phyloP scores from a whole-genome alignment of 805 yeast genomes.

The Vanderwaltozyma polyspora region DNA sequence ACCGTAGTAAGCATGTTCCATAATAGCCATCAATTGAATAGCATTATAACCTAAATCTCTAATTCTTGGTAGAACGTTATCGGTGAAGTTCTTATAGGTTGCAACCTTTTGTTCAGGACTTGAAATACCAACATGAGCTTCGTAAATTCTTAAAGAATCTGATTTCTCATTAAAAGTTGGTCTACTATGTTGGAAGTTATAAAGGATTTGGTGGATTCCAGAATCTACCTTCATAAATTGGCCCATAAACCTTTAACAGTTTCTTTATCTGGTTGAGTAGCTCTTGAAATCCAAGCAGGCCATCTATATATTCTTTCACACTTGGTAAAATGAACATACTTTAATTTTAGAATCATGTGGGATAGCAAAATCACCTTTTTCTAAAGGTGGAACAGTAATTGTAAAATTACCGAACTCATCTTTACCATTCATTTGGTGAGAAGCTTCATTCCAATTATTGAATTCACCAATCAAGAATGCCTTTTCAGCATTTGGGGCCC shows the following conservation, averaged over 20 bases:
- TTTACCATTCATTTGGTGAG: slow-evolving; percentile 40
- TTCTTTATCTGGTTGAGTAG: slow-evolving; percentile 60
- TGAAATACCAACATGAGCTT: slow-evolving; percentile 92
- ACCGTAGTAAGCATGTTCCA: slow-evolving; percentile 98
- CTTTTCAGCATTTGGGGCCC: slow-evolving; percentile 76
- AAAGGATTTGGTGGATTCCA: slow-evolving; percentile 72
- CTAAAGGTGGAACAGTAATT: slow-evolving; percentile 42
- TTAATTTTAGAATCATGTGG: slow-evolving; percentile 75
- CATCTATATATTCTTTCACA: slow-evolving; percentile 69
- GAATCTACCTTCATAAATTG: slow-evolving; percentile 72
- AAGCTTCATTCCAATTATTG: slow-evolving; percentile 62
- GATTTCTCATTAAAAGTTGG: slow-evolving; percentile 40
- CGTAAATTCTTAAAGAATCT: slow-evolving; percentile 63
- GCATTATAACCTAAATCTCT: slow-evolving; percentile 81
- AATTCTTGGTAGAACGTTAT: slow-evolving; percentile 71
- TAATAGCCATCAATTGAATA: slow-evolving; percentile 91
- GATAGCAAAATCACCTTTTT: slow-evolving; percentile 41
- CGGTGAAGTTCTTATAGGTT: slow-evolving; percentile 73
- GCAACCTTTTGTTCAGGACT: slow-evolving; percentile 82
- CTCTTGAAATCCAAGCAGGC: slow-evolving; percentile 83
- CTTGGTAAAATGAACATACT: slow-evolving; percentile 50
- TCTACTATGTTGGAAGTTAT: slow-evolving; percentile 51
- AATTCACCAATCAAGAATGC: slow-evolving; percentile 89
- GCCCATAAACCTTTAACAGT: slow-evolving; percentile 29
- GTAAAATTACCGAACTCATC: slow-evolving; percentile 66